Evolutionary conservation across 768 basidiomycete genomes (phyloP), one percentile per base, ranked within the genome.

Genomic region (Phaffia tasmanica): DNA sequence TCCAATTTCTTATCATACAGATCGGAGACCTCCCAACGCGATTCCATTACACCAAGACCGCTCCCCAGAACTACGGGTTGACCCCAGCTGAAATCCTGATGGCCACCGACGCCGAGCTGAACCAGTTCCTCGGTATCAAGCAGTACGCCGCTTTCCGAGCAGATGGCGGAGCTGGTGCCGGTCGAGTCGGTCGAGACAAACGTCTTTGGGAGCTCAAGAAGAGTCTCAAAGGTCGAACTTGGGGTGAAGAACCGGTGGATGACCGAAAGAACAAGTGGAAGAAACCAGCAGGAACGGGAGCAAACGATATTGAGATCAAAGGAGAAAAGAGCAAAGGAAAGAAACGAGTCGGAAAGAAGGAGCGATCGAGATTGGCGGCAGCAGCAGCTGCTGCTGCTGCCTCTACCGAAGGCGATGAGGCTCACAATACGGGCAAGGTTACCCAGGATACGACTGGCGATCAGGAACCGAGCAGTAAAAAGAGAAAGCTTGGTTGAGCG

Each of bases 41-140:
- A 15, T 99, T 99, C 83, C 86, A 87, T 75, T 99, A 99, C 74
- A 80, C 83, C n/a, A 80, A 84, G 53, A 76, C 83, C 53, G 73
- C 83, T 0, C 72, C 67, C 3, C 67, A 69, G 42, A 69, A 67
- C 54, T 68, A 67, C 50, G 84, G 82, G 1, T 83, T 99, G 51
- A 82, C 84, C 1, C 84, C 94, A 0, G 83, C 81, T 4, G 93
- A 99, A 72, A 89, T 98, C 70, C 81, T 99, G 29, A 81, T 89
- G 73, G 92, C 94, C 7, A 89, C 86, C 3, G 94, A 99, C 76
- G 80, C 84, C 64, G 95, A 99, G 74, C 82, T 99, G 58, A 99
- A 98, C 77, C 81, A 88, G 66, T 90, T 90, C 76, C 82, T 94
- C 77, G 83, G 86, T 54, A 79, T 98, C 72, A 94, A 89, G 78